These are phyloP conservation scores for Clitocybe nebularis DNA, from an alignment of 1,284 basidiomycete species.

Conservation along the genomic window DNA sequence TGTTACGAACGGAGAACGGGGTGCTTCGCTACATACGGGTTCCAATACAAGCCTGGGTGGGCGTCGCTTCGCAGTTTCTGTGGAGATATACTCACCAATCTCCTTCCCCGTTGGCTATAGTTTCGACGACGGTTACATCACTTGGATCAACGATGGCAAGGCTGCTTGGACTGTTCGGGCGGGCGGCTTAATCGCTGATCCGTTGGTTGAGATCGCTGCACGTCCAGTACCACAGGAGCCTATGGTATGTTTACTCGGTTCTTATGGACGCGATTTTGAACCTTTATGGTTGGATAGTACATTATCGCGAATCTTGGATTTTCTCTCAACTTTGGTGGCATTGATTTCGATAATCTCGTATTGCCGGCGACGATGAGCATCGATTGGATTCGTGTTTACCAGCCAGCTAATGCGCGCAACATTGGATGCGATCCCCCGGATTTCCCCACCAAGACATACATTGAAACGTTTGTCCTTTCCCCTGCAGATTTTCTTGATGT, in stretches of 20 bases:
- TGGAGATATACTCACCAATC: background rate
- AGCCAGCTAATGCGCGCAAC: constrained; percentile 61
- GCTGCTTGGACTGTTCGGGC: constrained; percentile 73
- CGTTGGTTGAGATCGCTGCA: constrained; percentile 56
- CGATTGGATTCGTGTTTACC: constrained; percentile 85
- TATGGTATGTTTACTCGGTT: constrained; percentile 67
- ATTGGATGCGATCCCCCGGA: constrained; percentile 79
- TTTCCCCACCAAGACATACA: constrained; percentile 74
- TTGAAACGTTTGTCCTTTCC: constrained; percentile 43
- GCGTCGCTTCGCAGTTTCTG: constrained; percentile 7
- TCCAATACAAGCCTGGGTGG: constrained; percentile 45
- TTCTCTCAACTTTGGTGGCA: constrained; percentile 58
- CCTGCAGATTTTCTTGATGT: constrained; percentile 2
- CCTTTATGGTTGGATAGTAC: constrained; percentile 54
- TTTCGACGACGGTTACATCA: constrained; percentile 66
- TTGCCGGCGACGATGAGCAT: constrained; percentile 71
- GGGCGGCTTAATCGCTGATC: constrained; percentile 64
- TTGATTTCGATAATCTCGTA: constrained; percentile 56
- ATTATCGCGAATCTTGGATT: constrained; percentile 69
- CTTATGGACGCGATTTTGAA: no score
- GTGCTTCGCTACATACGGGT: constrained; percentile 46
- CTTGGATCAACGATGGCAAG: constrained; percentile 71
- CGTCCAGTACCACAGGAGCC: constrained; percentile 80
- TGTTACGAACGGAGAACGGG: constrained; percentile 47
- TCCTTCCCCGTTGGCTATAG: constrained; percentile 34